Base-by-base conservation (phyloP, 2,329 filamentous ascomycete species). In the Hymenoscyphus infarciens region DNA sequence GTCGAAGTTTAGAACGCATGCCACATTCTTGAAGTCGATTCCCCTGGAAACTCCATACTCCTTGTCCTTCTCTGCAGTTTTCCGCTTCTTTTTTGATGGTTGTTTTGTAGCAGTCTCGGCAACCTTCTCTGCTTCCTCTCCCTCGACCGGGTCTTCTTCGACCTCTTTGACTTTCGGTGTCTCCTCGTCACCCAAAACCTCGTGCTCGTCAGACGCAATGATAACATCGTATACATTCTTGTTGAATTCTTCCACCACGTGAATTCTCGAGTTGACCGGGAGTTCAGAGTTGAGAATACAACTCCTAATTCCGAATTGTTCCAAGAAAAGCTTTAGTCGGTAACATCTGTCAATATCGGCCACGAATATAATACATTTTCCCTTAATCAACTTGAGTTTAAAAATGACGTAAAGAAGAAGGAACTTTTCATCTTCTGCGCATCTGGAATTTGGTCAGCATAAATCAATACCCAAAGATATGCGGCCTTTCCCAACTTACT, bases 221-320 rank as follows among this genome's bases (percentile, higher is more conserved):
- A 99, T 93, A 66, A 98, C 97, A 71, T 99, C 94, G 81, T 99
- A 99, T 6, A 98, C 87, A 60, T 91, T 91, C 77, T 91, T 90
- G 79, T 98, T 99, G 78, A 99, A 99, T 75, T 98, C 92, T 71
- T 98, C 90, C 2, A 99, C 94, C 1, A 97, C 92, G 74, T 99
- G 94, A 45, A 97, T 87, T 64, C 95, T 84, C 1, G 91, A 95
- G 72, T 97, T 97, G 68, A 98, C 88, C 0, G 95, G 95, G 39
- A 99, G 78, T 74, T 99, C 94, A 0, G 92, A 95, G 78, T 99
- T 99, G 49, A 99, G 79, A 31, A 97, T 91, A 76, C 91, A 96
- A 71, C 91, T 94, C 74, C 92, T 89, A 73, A 97, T 94, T 56
- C 92, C 93, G 73, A 99, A 99, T 74, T 99, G 95, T 76, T 99